These are phyloP conservation scores for Bipolaris oryzae DNA, from an alignment of 2,329 filamentous ascomycete species.

Conservation along the genomic window DNA sequence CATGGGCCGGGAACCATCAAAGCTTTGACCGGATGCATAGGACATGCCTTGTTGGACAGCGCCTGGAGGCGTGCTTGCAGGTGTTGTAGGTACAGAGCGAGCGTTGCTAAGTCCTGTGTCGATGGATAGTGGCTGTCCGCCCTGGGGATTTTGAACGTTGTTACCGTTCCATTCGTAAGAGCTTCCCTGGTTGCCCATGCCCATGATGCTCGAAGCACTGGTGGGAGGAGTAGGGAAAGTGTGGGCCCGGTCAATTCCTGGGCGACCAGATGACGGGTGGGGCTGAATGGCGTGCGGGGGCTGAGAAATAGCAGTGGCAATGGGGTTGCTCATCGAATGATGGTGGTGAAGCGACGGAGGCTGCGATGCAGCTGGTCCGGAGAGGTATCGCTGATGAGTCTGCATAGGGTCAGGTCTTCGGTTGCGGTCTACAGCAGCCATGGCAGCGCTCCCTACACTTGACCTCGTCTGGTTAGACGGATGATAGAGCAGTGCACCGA, in stretches of 20 bases:
- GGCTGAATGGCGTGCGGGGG: conserved; percentile 68
- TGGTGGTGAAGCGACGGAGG: conserved; percentile 75
- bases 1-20: conserved; percentile 78
- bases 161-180: conserved; percentile 77
- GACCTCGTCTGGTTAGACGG: conserved; percentile 84
- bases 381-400: conserved; percentile 60
- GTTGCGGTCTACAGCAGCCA: conserved; percentile 76
- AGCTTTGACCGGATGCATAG: conserved; percentile 74
- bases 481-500: conserved; percentile 90
- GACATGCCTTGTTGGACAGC: conserved; percentile 78
- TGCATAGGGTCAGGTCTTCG: conserved; percentile 49
- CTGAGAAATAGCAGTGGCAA: conserved; percentile 68
- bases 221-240: conserved; percentile 94
- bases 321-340: conserved; percentile 67
- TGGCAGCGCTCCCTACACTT: conserved; percentile 71
- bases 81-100: conserved; percentile 88
- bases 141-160: conserved; percentile 54
- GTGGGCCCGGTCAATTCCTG: conserved; percentile 76
- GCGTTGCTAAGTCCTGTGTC: conserved; percentile 79
- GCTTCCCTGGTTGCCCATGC: conserved; percentile 73
- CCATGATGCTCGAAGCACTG: conserved; percentile 84
- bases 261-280: conserved; percentile 65
- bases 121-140: conserved; percentile 77
- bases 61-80: conserved; percentile 86
- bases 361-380: conserved; percentile 63